Evolutionary conservation across 192 early-diverging fungal genomes (phyloP).

Genomic region (Coemansia sp.): DNA sequence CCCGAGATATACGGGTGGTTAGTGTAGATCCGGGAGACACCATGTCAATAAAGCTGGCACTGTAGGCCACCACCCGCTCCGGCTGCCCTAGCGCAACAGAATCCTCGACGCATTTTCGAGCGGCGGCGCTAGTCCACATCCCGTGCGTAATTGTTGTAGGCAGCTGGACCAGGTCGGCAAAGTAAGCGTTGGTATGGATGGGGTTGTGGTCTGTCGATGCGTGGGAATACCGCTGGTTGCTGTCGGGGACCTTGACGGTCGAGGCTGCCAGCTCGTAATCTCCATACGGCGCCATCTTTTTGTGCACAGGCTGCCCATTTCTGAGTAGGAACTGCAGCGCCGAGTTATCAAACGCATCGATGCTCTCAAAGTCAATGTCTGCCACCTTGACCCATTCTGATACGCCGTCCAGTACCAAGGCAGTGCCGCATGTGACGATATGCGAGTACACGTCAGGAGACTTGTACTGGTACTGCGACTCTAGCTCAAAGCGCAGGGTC

Average conservation of each 20-base stretch:
- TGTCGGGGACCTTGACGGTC: too few relatives aligned
- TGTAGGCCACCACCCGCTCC: slow-evolving; percentile 68
- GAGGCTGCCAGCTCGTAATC: too few relatives aligned
- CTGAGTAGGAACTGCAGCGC: slow-evolving; percentile 76
- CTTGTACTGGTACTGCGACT: slow-evolving; percentile 60
- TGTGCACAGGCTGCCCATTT: slow-evolving; percentile 57
- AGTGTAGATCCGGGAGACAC: slow-evolving; percentile 79
- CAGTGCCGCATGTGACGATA: slow-evolving; percentile 60
- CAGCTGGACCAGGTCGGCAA: slow-evolving; percentile 77
- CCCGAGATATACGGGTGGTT: slow-evolving; percentile 73
- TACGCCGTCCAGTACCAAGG: slow-evolving; percentile 40
- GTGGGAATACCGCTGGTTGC: slow-evolving; percentile 71
- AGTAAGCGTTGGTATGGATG: slow-evolving; percentile 89
- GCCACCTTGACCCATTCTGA: slow-evolving; percentile 67
- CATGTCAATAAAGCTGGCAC: slow-evolving; percentile 81
- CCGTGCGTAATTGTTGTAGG: slow-evolving; percentile 93
- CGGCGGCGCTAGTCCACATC: slow-evolving; percentile 93
- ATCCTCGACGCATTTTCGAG: slow-evolving; percentile 81
- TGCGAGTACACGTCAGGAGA: slow-evolving; percentile 51
- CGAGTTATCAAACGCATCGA: slow-evolving; percentile 65
- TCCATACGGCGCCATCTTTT: too few relatives aligned
- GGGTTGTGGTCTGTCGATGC: slow-evolving; percentile 89
- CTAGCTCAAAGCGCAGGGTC: slow-evolving; percentile 69
- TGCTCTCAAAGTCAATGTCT: slow-evolving; percentile 67
- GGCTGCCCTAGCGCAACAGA: slow-evolving; percentile 79